Conservation (phyloP, 2,329 filamentous ascomycete genomes). For the Thermomyces lanuginosus region DNA sequence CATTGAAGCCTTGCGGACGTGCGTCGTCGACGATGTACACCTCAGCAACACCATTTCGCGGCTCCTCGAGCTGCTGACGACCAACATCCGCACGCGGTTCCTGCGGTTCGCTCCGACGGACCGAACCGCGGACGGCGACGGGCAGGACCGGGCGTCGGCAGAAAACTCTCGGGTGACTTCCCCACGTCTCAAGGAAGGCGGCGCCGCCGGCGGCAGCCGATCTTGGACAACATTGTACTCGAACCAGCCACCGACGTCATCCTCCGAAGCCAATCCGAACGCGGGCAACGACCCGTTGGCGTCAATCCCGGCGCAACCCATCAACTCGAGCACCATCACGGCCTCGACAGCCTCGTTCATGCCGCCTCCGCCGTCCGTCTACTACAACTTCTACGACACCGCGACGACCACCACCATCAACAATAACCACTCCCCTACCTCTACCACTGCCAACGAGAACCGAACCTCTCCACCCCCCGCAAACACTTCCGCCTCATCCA, state of each 20-base stretch:
- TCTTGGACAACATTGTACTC: no score
- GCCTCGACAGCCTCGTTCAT: constrained; percentile 32
- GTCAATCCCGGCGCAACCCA: constrained; percentile 28
- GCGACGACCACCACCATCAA: constrained; percentile 19
- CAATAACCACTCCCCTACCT: no score
- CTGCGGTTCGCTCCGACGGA: constrained; percentile 40
- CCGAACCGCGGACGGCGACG: constrained; percentile 26
- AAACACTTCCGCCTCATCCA: constrained; percentile 27
- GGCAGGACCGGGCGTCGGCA: constrained; percentile 20
- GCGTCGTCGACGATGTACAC: constrained; percentile 50
- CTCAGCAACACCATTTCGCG: constrained; percentile 46
- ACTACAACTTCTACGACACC: constrained; percentile 29
- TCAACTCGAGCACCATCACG: constrained; percentile 29
- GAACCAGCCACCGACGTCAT: constrained; percentile 7
- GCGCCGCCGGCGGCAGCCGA: no score
- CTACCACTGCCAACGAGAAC: constrained; percentile 16
- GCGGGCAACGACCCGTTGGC: constrained; percentile 25
- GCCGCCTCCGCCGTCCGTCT: constrained; percentile 31
- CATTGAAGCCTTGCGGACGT: constrained; percentile 41
- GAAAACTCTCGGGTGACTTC: constrained; percentile 22
- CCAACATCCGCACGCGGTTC: constrained; percentile 41
- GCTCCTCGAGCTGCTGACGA: constrained; percentile 42
- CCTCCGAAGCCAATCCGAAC: constrained; percentile 1
- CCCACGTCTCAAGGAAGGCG: constrained; percentile 12
- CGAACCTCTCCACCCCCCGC: no score